Evolutionary conservation across 176 grass and related monocot species (phyloP), one percentile per base, ranked within the genome.

Genomic region (Bothriochloa decipiens): DNA sequence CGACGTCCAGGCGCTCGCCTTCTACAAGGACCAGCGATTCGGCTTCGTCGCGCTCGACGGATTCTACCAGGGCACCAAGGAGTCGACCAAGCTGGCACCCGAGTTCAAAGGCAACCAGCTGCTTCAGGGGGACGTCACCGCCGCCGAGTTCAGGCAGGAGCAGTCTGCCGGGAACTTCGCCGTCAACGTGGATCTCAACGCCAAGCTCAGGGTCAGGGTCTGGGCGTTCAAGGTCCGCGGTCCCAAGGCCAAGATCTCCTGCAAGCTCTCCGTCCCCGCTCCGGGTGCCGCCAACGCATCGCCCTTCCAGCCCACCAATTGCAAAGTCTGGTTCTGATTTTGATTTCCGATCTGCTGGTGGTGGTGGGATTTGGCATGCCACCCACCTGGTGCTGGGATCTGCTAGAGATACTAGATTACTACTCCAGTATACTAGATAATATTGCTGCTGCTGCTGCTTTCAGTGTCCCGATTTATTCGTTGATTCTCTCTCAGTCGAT

Each of bases 61-160:
- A 28, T 91, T 97, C 87, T 97, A 46, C 91, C 94, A 97, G 81
- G 42, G 28, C 70, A 80, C 81, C 1, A 0, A 84, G 76, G 60
- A 3, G 0, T 49, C 84, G 43, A 87, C 84, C 0, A 5, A 49
- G 42, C 17, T 89, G 6, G 1, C 8, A 6, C 84, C 84, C 5
- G 26, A 3, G 14, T 81, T 92, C 83, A 18, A 41, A 15, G 90
- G 90, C 10, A 62, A 49, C 32, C 61, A 89, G 75, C 28, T 5
- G 2, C 49, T 91, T 5, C 40, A 77, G 5, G 84, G 84, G 6
- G 87, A 84, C n/a, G 74, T 65, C 37, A 8, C 74, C 0, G 50
- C 80, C 26, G 25, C 43, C 1, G 7, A 49, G 53, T 70, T 89
- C 71, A 20, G 72, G 63, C 0, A 45, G 8, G 52, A 89, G 45